Conservation (phyloP, 164 flowering plant species). For the Echeveria elegans region DNA sequence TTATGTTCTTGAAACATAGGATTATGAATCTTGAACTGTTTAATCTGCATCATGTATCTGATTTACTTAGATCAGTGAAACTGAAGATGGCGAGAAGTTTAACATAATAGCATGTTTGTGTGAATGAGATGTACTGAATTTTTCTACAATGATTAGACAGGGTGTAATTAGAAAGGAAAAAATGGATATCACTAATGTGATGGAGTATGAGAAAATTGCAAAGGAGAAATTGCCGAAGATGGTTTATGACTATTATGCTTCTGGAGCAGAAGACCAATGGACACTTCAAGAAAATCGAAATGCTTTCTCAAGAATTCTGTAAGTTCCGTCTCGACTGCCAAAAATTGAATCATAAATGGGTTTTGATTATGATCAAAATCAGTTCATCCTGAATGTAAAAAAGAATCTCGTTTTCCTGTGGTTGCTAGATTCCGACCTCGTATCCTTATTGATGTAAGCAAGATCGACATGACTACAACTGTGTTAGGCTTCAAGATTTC, state of each 20-base stretch:
- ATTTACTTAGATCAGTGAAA: not conserved
- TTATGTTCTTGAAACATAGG: too few relatives aligned
- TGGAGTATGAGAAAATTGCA: slow-evolving; percentile 74
- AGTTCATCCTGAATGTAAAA: not conserved
- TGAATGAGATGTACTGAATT: not conserved
- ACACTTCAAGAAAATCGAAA: slow-evolving; percentile 66
- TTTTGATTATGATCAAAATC: not conserved
- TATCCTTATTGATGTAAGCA: slow-evolving; percentile 46
- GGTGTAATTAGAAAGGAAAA: slow-evolving; percentile 12
- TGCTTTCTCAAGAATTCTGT: slow-evolving; percentile 87
- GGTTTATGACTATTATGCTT: slow-evolving; percentile 86
- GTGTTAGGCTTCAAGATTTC: slow-evolving; percentile 52
- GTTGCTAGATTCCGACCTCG: slow-evolving; percentile 41
- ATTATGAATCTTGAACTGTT: not conserved
- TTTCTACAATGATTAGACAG: not conserved
- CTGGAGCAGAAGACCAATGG: slow-evolving; percentile 98
- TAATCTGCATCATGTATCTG: too few relatives aligned
- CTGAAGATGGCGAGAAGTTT: not conserved
- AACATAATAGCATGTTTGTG: not conserved
- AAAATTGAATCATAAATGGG: not conserved
- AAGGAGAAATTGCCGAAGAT: slow-evolving; percentile 85
- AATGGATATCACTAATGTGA: slow-evolving; percentile 77
- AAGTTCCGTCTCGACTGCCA: slow-evolving; percentile 20
- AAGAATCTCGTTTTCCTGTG: not conserved
- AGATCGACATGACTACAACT: slow-evolving; percentile 43